These are phyloP conservation scores for Neofusicoccum cordaticola DNA, from an alignment of 2,329 filamentous ascomycete genomes.

Conservation along the genomic window DNA sequence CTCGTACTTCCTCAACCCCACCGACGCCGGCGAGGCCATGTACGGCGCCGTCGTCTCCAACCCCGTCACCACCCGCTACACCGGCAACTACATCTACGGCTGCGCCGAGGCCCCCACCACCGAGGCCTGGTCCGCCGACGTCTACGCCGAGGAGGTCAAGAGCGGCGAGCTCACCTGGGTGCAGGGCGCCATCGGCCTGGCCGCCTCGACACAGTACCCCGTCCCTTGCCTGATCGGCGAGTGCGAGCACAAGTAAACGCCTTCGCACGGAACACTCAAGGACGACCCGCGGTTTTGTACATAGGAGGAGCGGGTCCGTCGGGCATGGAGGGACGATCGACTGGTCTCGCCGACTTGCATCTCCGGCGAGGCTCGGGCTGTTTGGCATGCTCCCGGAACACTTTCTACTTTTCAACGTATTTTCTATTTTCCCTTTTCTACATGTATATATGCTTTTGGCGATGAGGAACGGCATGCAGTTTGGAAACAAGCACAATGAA, in stretches of 20 bases:
- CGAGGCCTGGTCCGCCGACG: slow-evolving; percentile 34
- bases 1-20: slow-evolving; percentile 32
- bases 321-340: not conserved
- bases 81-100: slow-evolving; percentile 36
- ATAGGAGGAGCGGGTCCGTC: not conserved
- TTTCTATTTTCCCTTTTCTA: not conserved
- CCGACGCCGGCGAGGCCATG: slow-evolving; percentile 33
- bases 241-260: not conserved
- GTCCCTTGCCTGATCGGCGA: slow-evolving; percentile 20
- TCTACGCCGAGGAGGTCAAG: slow-evolving; percentile 33
- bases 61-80: slow-evolving; percentile 32
- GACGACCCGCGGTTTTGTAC: no score
- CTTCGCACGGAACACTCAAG: not conserved
- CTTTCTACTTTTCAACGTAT: not conserved
- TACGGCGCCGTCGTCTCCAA: slow-evolving; percentile 36
- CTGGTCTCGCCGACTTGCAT: not conserved
- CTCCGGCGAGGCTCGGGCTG: no score
- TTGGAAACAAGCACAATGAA: not conserved
- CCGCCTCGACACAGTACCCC: slow-evolving; percentile 36
- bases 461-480: not conserved
- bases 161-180: slow-evolving; percentile 37
- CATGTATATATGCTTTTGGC: not conserved
- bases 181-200: slow-evolving; percentile 39
- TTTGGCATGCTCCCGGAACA: not conserved
- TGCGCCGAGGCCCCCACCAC: slow-evolving; percentile 31